Conservation (phyloP, 2,329 filamentous ascomycete species). For the Ilyonectria destructans region DNA sequence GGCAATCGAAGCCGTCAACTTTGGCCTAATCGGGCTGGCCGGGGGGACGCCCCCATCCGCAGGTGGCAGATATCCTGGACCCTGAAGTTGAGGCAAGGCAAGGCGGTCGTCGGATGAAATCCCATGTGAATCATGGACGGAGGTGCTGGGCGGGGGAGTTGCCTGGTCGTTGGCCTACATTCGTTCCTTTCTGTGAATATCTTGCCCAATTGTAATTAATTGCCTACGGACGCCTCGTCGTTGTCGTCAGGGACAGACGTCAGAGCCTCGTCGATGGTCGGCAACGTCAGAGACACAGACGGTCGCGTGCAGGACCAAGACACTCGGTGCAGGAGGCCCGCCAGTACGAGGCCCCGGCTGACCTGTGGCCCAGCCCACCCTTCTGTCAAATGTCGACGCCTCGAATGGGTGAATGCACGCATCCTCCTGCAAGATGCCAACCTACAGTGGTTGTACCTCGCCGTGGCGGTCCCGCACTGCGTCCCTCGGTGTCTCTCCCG, state of each 20-base stretch:
- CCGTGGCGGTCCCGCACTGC: conserved; percentile 24
- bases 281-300: conserved; percentile 19
- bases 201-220: not conserved
- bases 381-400: conserved; percentile 33
- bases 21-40: conserved; percentile 30
- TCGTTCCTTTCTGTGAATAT: not conserved
- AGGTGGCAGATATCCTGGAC: conserved; percentile 14
- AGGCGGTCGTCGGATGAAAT: conserved; percentile 18
- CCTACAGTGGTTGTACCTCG: not conserved
- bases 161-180: not conserved
- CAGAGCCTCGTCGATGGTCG: conserved; percentile 13
- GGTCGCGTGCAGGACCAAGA: conserved; percentile 13
- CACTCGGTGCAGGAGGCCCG: conserved; percentile 14
- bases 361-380: conserved; percentile 3
- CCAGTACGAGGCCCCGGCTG: conserved; percentile 21
- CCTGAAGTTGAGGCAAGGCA: conserved; percentile 15
- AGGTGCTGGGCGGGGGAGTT: not conserved
- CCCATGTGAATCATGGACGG: conserved; percentile 17
- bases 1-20: conserved; percentile 16
- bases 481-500: conserved; percentile 27
- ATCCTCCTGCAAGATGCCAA: conserved; percentile 30
- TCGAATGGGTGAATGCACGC: conserved; percentile 22
- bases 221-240: conserved; percentile 5
- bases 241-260: not conserved
- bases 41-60: conserved; percentile 20